Evolutionary conservation across 257 asterid genomes (phyloP).

Genomic region (Solanum etuberosum): DNA sequence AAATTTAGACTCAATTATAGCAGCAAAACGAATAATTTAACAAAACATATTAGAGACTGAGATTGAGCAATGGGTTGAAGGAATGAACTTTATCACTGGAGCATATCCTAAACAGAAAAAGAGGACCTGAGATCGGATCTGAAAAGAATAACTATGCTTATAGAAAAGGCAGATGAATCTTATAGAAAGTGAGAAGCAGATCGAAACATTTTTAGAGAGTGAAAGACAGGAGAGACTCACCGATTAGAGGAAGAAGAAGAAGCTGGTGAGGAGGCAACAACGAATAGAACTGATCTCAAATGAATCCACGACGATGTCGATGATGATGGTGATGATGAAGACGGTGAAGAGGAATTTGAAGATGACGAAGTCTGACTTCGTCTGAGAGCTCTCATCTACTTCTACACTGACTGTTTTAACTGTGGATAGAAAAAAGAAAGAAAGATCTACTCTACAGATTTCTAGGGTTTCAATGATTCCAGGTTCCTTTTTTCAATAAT

Average conservation of each 20-base stretch:
- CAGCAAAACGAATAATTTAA: not conserved
- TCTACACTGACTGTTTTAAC: conserved; percentile 6
- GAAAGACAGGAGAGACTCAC: conserved; percentile 42
- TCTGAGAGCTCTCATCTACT: conserved; percentile 84
- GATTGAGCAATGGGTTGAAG: not conserved
- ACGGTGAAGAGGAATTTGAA: conserved; percentile 64
- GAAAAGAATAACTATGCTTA: not conserved
- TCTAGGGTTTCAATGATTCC: conserved; percentile 36
- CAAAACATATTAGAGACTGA: not conserved
- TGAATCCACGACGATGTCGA: conserved; percentile 78
- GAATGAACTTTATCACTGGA: not conserved
- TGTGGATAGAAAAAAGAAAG: not conserved
- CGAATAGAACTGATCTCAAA: conserved; percentile 84
- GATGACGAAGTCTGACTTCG: conserved; percentile 82
- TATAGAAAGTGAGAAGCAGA: not conserved
- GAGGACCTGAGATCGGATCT: conserved; percentile 2
- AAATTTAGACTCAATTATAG: not conserved
- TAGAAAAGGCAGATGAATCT: not conserved
- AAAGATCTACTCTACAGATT: conserved; percentile 3
- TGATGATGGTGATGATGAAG: conserved; percentile 57
- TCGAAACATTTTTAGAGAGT: not conserved
- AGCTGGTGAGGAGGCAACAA: conserved; percentile 79
- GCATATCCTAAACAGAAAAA: not conserved
- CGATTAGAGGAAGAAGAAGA: conserved; percentile 64
- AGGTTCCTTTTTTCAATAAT: not conserved